These are phyloP conservation scores for Tetracladium marchalianum DNA, from an alignment of 495 filamentous ascomycete species.

Conservation along the genomic window DNA sequence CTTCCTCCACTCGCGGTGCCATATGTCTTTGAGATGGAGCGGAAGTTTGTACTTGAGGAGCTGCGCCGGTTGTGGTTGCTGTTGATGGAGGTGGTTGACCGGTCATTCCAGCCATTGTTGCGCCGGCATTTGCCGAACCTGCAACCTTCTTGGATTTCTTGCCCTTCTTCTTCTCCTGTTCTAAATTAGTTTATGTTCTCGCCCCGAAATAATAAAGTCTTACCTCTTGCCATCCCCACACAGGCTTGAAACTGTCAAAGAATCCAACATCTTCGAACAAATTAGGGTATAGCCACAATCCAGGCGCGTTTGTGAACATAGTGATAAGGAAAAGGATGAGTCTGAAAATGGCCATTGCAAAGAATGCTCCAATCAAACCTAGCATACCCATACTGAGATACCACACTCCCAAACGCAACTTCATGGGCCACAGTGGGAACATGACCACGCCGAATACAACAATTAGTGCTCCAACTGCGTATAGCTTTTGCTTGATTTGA, in stretches of 20 bases:
- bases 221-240: conserved; percentile 99
- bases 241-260: conserved; percentile 90
- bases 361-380: conserved; percentile 86
- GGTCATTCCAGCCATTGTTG: conserved; percentile 33
- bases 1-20: conserved; percentile 56
- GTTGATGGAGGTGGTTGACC: conserved; percentile 45
- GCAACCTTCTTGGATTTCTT: conserved; percentile 39
- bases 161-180: conserved; percentile 50
- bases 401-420: conserved; percentile 89
- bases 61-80: conserved; percentile 48
- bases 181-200: conserved; percentile 23
- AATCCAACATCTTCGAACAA: conserved; percentile 98
- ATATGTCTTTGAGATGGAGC: conserved; percentile 39
- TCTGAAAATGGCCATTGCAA: conserved; percentile 93
- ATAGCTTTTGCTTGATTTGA: conserved; percentile 86
- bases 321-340: conserved; percentile 92
- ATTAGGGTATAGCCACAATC: conserved; percentile 96
- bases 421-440: conserved; percentile 94
- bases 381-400: conserved; percentile 94
- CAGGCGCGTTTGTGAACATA: conserved; percentile 73
- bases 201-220: conserved; percentile 10
- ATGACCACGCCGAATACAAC: conserved; percentile 80
- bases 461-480: conserved; percentile 72
- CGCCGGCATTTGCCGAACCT: conserved; percentile 29
- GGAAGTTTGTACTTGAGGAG: conserved; percentile 37